phyloP scores from a whole-genome alignment of 2,329 filamentous ascomycete species.

The Fusarium xylarioides region DNA sequence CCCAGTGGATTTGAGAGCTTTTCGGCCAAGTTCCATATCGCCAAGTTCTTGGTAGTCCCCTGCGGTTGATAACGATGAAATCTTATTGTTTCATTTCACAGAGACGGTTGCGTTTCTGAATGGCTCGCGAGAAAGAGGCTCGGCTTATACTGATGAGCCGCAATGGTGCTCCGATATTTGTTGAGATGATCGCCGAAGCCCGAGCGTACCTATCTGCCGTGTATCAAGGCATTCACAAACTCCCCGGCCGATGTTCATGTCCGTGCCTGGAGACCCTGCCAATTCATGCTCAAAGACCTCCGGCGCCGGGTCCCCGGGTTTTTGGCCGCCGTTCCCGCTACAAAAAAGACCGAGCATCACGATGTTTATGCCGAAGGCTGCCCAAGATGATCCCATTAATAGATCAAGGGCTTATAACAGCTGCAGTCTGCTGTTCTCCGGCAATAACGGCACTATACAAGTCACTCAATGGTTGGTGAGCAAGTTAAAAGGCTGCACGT shows the following conservation, averaged over 20 bases:
- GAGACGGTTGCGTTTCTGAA: not conserved
- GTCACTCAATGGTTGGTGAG: not conserved
- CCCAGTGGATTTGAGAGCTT: conserved; percentile 3
- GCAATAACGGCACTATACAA: conserved; percentile 21
- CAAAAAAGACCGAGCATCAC: conserved; percentile 4
- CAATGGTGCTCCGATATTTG: conserved; percentile 1
- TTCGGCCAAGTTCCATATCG: conserved; percentile 34
- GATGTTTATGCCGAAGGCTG: conserved; percentile 5
- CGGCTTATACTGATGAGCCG: conserved; percentile 16
- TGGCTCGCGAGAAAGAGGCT: conserved; percentile 5
- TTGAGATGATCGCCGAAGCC: conserved; percentile 25
- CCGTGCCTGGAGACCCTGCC: not conserved
- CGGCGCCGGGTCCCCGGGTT: conserved; percentile 14
- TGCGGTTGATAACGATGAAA: conserved; percentile 7
- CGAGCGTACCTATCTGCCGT: conserved; percentile 12
- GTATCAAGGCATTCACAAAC: not conserved
- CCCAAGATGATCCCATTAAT: not conserved
- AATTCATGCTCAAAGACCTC: conserved; percentile 3
- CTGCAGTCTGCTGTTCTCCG: not conserved
- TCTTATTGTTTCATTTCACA: not conserved
- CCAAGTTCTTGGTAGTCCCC: conserved; percentile 3
- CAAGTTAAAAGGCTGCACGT: conserved; percentile 16
- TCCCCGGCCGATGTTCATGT: conserved; percentile 5
- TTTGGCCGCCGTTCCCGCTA: conserved; percentile 27
- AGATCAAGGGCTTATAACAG: not conserved